Conservation (phyloP, 257 asterid species). For the Plectranthus barbatus region DNA sequence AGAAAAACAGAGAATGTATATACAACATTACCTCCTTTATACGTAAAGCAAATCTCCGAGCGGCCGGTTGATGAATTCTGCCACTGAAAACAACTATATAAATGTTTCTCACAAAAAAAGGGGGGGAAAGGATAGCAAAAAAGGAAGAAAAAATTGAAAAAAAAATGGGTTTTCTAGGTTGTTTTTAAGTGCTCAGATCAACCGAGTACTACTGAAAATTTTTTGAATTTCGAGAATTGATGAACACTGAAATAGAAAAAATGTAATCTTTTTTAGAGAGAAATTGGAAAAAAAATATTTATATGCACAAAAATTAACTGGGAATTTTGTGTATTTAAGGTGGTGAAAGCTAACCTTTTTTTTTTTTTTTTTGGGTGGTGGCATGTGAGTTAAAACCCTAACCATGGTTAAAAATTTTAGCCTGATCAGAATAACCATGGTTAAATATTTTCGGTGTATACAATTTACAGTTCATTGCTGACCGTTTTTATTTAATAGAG, state of each 20-base stretch:
- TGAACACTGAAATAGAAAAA: neutral
- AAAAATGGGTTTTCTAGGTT: neutral
- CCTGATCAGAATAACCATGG: slow-evolving; percentile 15
- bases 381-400: slow-evolving; percentile 23
- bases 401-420: slow-evolving; percentile 25
- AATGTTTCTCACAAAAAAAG: neutral
- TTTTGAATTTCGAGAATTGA: slow-evolving; percentile 7
- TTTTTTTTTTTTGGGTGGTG: slow-evolving; percentile 9
- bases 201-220: neutral
- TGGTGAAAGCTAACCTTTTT: slow-evolving; percentile 18
- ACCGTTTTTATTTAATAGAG: slow-evolving; percentile 12
- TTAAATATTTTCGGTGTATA: slow-evolving; percentile 5
- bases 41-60: slow-evolving; percentile 3
- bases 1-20: neutral
- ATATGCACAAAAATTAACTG: neutral
- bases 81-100: neutral
- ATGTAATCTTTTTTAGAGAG: neutral
- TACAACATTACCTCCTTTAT: slow-evolving; percentile 9
- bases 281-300: neutral
- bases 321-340: slow-evolving; percentile 17
- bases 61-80: slow-evolving; percentile 11
- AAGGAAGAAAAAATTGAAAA: neutral
- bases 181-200: slow-evolving; percentile 15
- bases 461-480: slow-evolving; percentile 1
- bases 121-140: neutral